These are phyloP conservation scores for Gremmenia infestans DNA, from an alignment of 2,329 filamentous ascomycete species.

Conservation along the genomic window DNA sequence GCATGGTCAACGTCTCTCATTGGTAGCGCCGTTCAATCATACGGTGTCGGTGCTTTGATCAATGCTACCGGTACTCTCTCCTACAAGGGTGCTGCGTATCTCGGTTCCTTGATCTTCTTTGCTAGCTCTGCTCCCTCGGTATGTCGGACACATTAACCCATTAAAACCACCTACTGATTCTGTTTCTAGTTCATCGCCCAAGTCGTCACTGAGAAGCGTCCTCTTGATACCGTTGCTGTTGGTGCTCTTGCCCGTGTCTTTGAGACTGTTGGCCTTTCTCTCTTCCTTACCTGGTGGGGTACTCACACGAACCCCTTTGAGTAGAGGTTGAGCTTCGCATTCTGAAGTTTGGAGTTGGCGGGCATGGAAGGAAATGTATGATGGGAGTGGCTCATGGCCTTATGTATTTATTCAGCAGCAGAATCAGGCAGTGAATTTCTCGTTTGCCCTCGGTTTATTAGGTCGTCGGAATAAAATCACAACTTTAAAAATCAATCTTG, in stretches of 20 bases:
- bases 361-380: conserved; percentile 1
- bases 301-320: conserved; percentile 87
- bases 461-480: neutral
- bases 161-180: conserved; percentile 4
- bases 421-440: conserved; percentile 10
- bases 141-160: conserved; percentile 37
- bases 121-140: conserved; percentile 84
- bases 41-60: conserved; percentile 83
- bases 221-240: conserved; percentile 83
- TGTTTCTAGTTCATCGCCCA: conserved; percentile 70
- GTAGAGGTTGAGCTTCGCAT: conserved; percentile 16
- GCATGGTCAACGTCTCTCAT: conserved; percentile 87
- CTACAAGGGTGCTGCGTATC: conserved; percentile 96
- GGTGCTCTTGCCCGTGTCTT: conserved; percentile 77
- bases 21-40: conserved; percentile 83
- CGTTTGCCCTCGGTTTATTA: conserved; percentile 10
- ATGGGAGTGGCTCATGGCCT: conserved; percentile 6
- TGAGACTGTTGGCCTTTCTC: conserved; percentile 85
- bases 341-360: neutral
- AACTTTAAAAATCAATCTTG: neutral
- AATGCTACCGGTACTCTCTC: conserved; percentile 92
- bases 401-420: conserved; percentile 16
- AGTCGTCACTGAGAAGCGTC: conserved; percentile 85
- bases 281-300: conserved; percentile 97
- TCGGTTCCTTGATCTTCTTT: conserved; percentile 86